These are phyloP conservation scores for Acanthamoeba healyi DNA, from an alignment of 208 protist species.

Conservation along the genomic window DNA sequence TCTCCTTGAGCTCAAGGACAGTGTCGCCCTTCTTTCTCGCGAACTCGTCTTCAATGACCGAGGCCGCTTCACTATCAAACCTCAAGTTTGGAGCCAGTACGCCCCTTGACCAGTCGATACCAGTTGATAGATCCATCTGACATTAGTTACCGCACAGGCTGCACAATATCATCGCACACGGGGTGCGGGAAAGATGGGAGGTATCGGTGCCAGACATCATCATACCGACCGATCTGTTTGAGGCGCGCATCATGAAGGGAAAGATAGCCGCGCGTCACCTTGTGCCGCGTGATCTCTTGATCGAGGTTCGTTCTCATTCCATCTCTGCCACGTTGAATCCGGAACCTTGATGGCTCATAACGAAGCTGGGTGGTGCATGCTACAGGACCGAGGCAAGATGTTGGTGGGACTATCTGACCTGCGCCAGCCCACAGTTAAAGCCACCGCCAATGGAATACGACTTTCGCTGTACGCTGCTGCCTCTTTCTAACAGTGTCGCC, in stretches of 20 bases:
- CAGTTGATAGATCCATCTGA: too few species aligned
- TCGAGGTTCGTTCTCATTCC: not conserved
- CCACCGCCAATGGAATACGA: not conserved
- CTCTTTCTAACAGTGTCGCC: too few species aligned
- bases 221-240: not conserved
- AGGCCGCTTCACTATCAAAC: not conserved
- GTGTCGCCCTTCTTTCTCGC: not conserved
- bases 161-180: not conserved
- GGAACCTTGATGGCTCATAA: too few species aligned
- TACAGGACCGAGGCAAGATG: constrained; percentile 42
- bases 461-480: not conserved
- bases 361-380: too few species aligned
- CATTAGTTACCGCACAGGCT: not conserved
- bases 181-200: not conserved
- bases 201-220: not conserved
- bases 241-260: not conserved
- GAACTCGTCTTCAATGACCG: not conserved
- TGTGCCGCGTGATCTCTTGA: not conserved
- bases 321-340: not conserved
- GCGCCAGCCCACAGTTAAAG: not conserved
- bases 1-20: not conserved
- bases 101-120: not conserved
- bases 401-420: not conserved
- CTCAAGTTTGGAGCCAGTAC: not conserved
- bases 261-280: constrained; percentile 23